A percentile compares a stretch with the other conserved stretches of the same genome.
Conservation (phyloP, 179 eudicot species). For the Sideroxylon spinosum region DNA sequence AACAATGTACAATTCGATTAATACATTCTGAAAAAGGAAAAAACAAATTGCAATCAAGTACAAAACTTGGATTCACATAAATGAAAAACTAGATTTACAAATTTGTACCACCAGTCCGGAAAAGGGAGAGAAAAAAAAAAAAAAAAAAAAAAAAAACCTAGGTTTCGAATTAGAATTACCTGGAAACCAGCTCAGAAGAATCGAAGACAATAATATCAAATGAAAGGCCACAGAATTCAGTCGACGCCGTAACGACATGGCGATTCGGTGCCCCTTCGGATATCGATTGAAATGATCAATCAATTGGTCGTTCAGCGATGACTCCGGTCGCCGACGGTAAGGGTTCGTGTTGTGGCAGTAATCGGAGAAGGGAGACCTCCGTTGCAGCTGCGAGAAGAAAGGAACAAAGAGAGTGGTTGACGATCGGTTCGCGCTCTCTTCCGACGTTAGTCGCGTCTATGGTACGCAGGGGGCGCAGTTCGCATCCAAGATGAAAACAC, state of each 20-base stretch:
- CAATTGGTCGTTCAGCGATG: neutral
- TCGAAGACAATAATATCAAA: conserved; percentile 1
- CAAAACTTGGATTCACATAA: too few species aligned
- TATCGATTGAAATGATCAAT: neutral
- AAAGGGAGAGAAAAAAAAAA: too few species aligned
- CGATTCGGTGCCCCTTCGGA: neutral
- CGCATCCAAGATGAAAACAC: too few species aligned
- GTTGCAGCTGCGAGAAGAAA: neutral
- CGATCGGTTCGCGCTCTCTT: conserved; percentile 11
- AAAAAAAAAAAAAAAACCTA: too few species aligned
- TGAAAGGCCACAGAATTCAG: conserved; percentile 20
- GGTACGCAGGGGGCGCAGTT: neutral
- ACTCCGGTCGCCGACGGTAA: neutral
- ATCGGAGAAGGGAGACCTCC: too few species aligned
- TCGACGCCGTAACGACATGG: conserved; percentile 15
- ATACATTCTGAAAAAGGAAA: too few species aligned
- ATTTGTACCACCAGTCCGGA: too few species aligned
- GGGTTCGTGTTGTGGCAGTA: too few species aligned
- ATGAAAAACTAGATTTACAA: too few species aligned
- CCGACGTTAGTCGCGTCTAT: neutral
- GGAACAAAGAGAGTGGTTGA: neutral
- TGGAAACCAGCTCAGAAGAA: conserved; percentile 30
- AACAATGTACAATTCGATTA: too few species aligned
- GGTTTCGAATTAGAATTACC: conserved; percentile 14
- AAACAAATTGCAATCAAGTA: too few species aligned